Evolutionary conservation across 2,329 filamentous ascomycete species (phyloP), one percentile per base, ranked within the genome.

Genomic region (Cladophialophora yegresii): DNA sequence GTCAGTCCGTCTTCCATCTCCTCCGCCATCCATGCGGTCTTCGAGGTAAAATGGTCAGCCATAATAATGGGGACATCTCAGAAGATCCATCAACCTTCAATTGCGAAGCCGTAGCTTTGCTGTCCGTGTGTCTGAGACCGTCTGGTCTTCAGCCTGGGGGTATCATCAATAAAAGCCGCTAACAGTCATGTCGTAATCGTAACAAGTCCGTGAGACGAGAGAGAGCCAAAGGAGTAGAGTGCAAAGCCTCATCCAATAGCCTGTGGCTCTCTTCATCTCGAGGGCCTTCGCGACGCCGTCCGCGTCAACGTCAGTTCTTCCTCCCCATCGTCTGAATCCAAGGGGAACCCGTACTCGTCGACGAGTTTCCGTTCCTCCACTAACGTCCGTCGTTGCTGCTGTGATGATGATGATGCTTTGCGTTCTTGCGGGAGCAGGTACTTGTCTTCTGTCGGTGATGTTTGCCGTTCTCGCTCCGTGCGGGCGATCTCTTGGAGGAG

Each of bases 321-420:
- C 59, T 70, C 69, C 26, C 63, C 65, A 43, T 70, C 67, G 5
- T 70, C 67, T 12, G 68, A 63, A 2, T 69, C 67, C 30, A 70
- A 49, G 4, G 69, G 65, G 26, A 71, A 71, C 9, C 69, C 70
- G 40, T 68, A 70, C 12, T 71, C 70, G 43, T 71, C 70, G 9
- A 69, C 62, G 32, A 59, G 36, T 26, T 59, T 45, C 45, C 30
- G 26, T 22, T 53, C 58, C 59, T 55, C 54, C 51, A 54, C 30
- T 33, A 32, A 55, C 43, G 57, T 50, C 54, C 58, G 50, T 33
- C 43, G 57, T 28, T 49, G 10, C 20, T 50, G 57, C 30, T 36
- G 53, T 33, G 65, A 54, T 49, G 53, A 30, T 59, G 28, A 49
- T 33, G 65, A 54, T 49, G 53, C 23, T 59, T 64, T 69, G 22